Percentiles rank a stretch among this genome's conserved stretches.
phyloP scores from a whole-genome alignment of 2,329 filamentous ascomycete species.

The Rutstroemia sp. region DNA sequence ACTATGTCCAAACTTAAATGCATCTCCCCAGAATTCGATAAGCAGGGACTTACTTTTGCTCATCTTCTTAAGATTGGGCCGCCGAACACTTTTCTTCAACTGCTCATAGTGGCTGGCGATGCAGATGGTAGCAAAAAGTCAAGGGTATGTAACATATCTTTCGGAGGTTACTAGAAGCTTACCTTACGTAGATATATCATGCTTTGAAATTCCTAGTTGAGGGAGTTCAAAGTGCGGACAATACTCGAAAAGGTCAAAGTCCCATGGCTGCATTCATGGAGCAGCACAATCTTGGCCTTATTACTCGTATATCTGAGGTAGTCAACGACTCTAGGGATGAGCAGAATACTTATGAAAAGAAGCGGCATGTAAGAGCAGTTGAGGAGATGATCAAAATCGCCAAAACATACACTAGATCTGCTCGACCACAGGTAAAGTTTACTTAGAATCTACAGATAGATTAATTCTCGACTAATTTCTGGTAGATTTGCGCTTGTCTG shows the following conservation, averaged over 20 bases:
- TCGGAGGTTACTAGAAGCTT: not conserved
- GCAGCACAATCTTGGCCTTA: slow-evolving; percentile 76
- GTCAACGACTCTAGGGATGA: slow-evolving; percentile 61
- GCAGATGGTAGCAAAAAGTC: slow-evolving; percentile 47
- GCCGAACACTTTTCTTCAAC: slow-evolving; percentile 67
- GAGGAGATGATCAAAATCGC: slow-evolving; percentile 80
- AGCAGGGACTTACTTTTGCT: slow-evolving; percentile 49
- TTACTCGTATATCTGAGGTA: slow-evolving; percentile 70
- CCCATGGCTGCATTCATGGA: slow-evolving; percentile 70
- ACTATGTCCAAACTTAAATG: slow-evolving; percentile 62
- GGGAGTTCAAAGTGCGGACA: slow-evolving; percentile 19
- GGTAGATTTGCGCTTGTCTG: slow-evolving; percentile 81
- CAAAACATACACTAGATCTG: slow-evolving; percentile 64
- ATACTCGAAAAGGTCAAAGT: slow-evolving; percentile 40
- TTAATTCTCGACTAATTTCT: not conserved
- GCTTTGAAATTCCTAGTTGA: slow-evolving; percentile 36
- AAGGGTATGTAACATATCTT: slow-evolving; percentile 41
- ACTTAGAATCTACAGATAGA: not conserved
- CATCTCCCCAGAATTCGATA: slow-evolving; percentile 63
- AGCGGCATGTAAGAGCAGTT: slow-evolving; percentile 71
- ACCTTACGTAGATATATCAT: slow-evolving; percentile 23
- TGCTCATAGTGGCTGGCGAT: slow-evolving; percentile 74
- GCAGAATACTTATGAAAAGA: slow-evolving; percentile 59
- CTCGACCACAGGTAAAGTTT: slow-evolving; percentile 83
- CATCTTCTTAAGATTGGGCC: slow-evolving; percentile 65